Base-by-base conservation (phyloP, 2,329 filamentous ascomycete genomes). In the Tolypocladium capitatum region DNA sequence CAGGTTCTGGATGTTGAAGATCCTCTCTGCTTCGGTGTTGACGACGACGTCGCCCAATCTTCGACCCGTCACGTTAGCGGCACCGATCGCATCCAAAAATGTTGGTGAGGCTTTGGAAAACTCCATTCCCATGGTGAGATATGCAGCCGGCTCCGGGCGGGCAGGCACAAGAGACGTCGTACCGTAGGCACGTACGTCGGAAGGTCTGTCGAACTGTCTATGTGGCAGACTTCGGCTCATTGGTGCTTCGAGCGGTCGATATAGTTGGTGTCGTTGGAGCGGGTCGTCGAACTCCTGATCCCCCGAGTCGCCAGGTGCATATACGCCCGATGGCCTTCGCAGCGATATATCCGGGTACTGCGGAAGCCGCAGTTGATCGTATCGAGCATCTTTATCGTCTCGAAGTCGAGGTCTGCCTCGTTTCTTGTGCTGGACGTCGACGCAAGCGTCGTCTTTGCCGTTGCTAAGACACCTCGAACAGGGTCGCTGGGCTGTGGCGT, bases 351-450 rank as follows among this genome's bases (percentile, higher is more conserved):
- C 75, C 48, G 68, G 61, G 11, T 67, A 63, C 51, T 70, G 68
- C 42, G 69, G 63, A 49, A 70, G 72, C 49, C 73, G 69, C 3
- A 69, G 60, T 16, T 68, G 61, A 49, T 81, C 79, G 56, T 75
- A 81, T 52, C 78, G 72, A 44, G 73, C 60, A 53, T 83, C 78
- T 55, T 76, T 71, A 50, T 86, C 83, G 59, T 91, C 86, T 56
- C 86, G 78, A 55, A 92, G 69, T 53, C 86, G 76, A 50, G 86
- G 86, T 44, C 86, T 76, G 38, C 86, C 86, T 56, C 86, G 73
- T 63, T 91, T 92, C 65, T 91, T 92, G 65, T 92, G 86, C 59
- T 88, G 83, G 32, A 92, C 86, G 64, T 92, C 86, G 56, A 87
- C 73, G 60, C 86, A 92, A 8, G 81, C 75, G 49, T 89, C 84